Conservation (phyloP, 352 stramenopile genomes). For the Pythium phragmitis region DNA sequence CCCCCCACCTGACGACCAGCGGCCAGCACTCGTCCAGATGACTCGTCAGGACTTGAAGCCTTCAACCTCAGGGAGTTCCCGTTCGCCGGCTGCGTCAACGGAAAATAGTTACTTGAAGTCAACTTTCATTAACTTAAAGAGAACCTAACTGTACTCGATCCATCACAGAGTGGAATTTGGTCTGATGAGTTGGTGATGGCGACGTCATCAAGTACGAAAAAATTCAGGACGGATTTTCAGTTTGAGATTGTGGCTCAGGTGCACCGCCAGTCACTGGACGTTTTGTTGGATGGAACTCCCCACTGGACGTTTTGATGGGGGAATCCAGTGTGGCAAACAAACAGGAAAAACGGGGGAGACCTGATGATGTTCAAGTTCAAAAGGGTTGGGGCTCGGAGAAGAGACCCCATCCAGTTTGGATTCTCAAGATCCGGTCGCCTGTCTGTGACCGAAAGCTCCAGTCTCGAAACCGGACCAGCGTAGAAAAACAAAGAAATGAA, state of each 20-base stretch:
- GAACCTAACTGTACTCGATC: too few species aligned
- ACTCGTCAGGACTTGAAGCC: too few species aligned
- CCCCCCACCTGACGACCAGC: too few species aligned
- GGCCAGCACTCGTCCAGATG: too few species aligned
- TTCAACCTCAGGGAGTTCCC: too few species aligned
- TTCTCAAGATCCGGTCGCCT: conserved; percentile 8
- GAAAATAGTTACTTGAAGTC: too few species aligned
- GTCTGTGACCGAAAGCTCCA: conserved; percentile 6
- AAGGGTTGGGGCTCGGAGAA: conserved; percentile 5
- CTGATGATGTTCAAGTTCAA: conserved; percentile 8
- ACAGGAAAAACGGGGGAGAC: not conserved
- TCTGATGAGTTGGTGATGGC: not conserved
- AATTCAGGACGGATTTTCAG: not conserved
- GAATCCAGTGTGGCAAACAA: not conserved
- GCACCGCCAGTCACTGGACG: not conserved
- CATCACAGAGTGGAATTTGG: not conserved
- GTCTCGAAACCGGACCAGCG: too few species aligned
- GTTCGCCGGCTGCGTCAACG: too few species aligned
- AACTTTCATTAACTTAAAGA: too few species aligned
- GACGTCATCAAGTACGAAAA: not conserved
- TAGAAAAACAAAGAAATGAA: not conserved
- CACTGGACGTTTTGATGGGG: conserved; percentile 4
- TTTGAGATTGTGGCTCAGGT: not conserved
- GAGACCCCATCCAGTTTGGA: not conserved
- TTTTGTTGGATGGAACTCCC: not conserved